Base-by-base conservation (phyloP, 768 basidiomycete species). In the Xerocomellus amylosporus region DNA sequence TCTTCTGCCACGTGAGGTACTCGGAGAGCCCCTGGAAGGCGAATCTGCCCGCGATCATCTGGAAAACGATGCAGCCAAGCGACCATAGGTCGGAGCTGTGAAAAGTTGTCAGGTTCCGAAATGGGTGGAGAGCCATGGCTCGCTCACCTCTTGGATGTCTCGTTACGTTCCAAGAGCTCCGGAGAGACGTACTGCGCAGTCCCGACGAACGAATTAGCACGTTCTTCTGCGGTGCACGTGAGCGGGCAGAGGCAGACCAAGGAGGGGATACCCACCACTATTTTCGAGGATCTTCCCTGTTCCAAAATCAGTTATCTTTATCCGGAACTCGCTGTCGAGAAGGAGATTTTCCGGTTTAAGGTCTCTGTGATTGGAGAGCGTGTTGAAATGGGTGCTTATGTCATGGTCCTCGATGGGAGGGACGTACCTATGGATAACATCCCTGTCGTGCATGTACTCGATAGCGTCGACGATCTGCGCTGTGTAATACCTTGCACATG, bases 261-360 rank as follows among this genome's bases (percentile, higher is more conserved):
- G 2, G 8, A 43, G 22, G n/a, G 14, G 1, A 48, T 10, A 72
- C 83, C 64, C 51, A 85, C 85, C 71, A 48, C 74, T 76, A 20
- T 78, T 66, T 56, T 86, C 83, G 33, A 86, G 73, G 57, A 90
- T 75, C 72, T 90, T 89, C 19, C 93, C 93, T 5, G 93, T 95
- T 7, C 97, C 97, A 71, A 98, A 98, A 70, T 99, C 97, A 15
- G 93, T 91, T n/a, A 99, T 82, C 71, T 93, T 96, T 66, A 97
- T 84, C 50, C 93, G 85, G 73, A 87, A 90, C 15, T 85, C 80
- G 34, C 81, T 81, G 61, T 96, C 93, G n/a, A 99, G 78, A 9
- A 99, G 78, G 30, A 98, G 77, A 68, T 98, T 98, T 71, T 90
- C 89, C 10, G 89, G 89, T 68, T 91, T 90, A 31, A 91, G 77